Evolutionary conservation across 257 asterid genomes (phyloP), one percentile per base, ranked within the genome.

Genomic region (Penstemon newberryi): DNA sequence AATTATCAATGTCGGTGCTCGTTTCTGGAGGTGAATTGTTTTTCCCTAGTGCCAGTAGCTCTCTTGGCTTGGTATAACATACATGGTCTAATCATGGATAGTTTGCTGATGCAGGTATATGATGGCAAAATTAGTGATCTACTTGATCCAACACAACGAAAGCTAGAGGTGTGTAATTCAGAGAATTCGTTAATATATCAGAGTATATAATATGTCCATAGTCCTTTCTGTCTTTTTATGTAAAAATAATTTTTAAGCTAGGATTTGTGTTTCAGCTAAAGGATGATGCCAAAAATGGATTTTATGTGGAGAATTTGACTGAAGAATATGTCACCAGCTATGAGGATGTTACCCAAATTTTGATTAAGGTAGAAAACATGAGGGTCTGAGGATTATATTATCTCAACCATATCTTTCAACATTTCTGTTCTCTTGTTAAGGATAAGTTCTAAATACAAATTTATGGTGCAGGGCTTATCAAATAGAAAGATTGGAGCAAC

Each of bases 1-100:
- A 87, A 85, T 79, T 89, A 88, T 76, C 99, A 90, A 76, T 93
- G 95, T 62, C 95, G 99, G 37, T 94, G 99, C 86, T 91, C 99
- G 5, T 94, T 94, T 70, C 91, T 94, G 33, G 99, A 94, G 97
- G 99, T 91, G 76, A 66, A 72, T 18, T 25, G 39, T 19, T 40
- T 56, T 70, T 38, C 37, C 33, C 33, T 25, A 25, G 33, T 25
- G 2, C 33, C 33, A 25, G 33, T 25, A 25, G 33, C 33, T 25
- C 33, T 25, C 33, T 25, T 25, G 33, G 10, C 33, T 25, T 25
- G 10, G 8, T 9, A 12, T 5, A 13, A 49, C 54, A 19, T 9
- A 2, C 33, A 25, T 25, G 56, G 49, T 47, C 13, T 56, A 46
- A 70, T 63, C 54, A 69, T 39, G 38, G 25, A 60, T 25, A 51